Evolutionary conservation across 192 early-diverging fungal genomes (phyloP).

Genomic region (Coemansia sp.): DNA sequence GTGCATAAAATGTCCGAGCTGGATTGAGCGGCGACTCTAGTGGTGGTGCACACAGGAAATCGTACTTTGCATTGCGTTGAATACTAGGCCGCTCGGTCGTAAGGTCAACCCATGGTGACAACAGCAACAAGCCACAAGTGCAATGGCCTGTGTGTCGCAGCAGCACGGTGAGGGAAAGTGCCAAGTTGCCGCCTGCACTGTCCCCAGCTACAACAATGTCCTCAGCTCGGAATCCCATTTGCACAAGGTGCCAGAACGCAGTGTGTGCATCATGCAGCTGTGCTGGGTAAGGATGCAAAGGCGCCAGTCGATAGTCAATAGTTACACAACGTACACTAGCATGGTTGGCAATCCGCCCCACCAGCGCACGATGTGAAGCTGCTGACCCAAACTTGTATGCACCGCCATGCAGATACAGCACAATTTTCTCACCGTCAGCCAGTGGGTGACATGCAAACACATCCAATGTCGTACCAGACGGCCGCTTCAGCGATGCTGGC

Average conservation of each 20-base stretch:
- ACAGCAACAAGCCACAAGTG: conserved; percentile 57
- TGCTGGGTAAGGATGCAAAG: conserved; percentile 54
- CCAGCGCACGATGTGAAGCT: conserved; percentile 51
- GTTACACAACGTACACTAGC: conserved; percentile 39
- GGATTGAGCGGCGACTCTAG: conserved; percentile 23
- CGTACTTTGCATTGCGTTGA: conserved; percentile 24
- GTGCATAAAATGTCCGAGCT: conserved; percentile 38
- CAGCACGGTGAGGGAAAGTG: conserved; percentile 61
- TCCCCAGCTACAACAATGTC: conserved; percentile 69
- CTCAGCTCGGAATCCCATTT: conserved; percentile 58
- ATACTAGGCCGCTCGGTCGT: conserved; percentile 17
- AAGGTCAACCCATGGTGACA: conserved; percentile 55
- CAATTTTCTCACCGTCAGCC: conserved; percentile 42
- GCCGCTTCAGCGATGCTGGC: conserved; percentile 6
- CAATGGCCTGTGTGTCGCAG: conserved; percentile 57
- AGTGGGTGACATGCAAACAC: conserved; percentile 28
- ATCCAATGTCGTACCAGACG: not conserved
- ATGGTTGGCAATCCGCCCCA: conserved; percentile 57
- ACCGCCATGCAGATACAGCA: conserved; percentile 81
- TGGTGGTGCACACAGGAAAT: conserved; percentile 22
- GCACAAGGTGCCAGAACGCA: conserved; percentile 57
- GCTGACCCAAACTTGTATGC: conserved; percentile 59
- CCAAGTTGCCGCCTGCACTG: conserved; percentile 70
- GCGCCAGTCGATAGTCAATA: conserved; percentile 48
- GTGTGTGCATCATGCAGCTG: conserved; percentile 65